Base-by-base conservation (phyloP, 202 grass and related monocot species). In the Panicum virgatum region DNA sequence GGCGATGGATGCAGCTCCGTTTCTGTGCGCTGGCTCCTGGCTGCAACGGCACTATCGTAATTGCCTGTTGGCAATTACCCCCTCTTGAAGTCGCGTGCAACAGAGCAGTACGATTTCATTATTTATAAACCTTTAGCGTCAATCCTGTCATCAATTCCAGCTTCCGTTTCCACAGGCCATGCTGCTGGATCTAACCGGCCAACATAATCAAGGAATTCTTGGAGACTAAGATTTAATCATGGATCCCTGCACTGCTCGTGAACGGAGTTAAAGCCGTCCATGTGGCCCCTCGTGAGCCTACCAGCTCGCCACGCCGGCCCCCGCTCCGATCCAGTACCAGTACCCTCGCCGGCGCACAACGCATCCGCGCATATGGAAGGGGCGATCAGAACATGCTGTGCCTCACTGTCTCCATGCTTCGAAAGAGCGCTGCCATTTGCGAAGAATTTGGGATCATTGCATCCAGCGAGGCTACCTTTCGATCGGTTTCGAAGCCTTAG, bases 231-330 rank as follows among this genome's bases (percentile, higher is more conserved):
- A 81, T 50, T 34, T 18, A 43, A 85, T 85, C 45, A 47, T 39
- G 2, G 47, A 1, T n/a, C n/a, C n/a, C n/a, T 26, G 5, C 61
- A 38, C 51, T 15, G 16, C 12, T 14, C n/a, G 5, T 16, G 20
- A 48, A 46, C 2, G 47, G 54, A 18, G 19, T 32, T 80, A 53
- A 75, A 68, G 82, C 77, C 77, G 20, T 72, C 77, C 87, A 77
- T 78, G 82, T 89, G 87, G 72, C 82, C 46, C 40, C 72, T 72
- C 87, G 87, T 89, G 77, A 77, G 20, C 16, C 13, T 1, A 29
- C 44, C 8, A 59, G 7, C 2, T 5, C 25, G 32, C 46, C 54
- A 70, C 20, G 32, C 32, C 32, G 32, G 32, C 32, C 32, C n/a
- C n/a, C n/a, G n/a, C n/a, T n/a, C n/a, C n/a, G n/a, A n/a, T n/a